These are phyloP conservation scores for Aspergillus taichungensis DNA, from an alignment of 495 filamentous ascomycete genomes.

Conservation along the genomic window DNA sequence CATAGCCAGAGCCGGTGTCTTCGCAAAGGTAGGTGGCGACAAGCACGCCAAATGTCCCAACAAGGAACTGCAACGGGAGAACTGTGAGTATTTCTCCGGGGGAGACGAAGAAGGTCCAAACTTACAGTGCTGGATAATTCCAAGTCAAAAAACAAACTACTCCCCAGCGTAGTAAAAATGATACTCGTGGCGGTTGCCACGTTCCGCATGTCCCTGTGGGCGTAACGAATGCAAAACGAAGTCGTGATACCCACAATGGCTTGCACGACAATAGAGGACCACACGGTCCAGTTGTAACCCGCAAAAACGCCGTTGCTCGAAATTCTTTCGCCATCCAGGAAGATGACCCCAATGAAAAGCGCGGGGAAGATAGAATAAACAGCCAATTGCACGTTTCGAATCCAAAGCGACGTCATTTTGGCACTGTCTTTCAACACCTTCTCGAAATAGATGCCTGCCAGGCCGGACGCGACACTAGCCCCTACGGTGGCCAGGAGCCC, in stretches of 20 bases:
- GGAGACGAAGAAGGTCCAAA: constrained; percentile 12
- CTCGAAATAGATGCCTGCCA: constrained; percentile 89
- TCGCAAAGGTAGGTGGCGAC: constrained; percentile 81
- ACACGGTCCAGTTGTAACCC: constrained; percentile 87
- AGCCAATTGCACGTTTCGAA: constrained; percentile 86
- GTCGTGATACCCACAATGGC: constrained; percentile 74
- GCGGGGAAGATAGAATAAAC: constrained; percentile 87
- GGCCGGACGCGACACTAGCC: constrained; percentile 67
- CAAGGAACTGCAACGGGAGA: constrained; percentile 51
- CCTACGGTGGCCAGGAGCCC: constrained; percentile 72
- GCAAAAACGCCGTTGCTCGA: constrained; percentile 80
- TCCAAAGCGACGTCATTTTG: constrained; percentile 67
- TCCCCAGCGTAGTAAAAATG: constrained; percentile 72
- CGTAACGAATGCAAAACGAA: constrained; percentile 77
- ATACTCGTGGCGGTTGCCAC: constrained; percentile 89
- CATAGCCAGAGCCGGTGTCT: constrained; percentile 22
- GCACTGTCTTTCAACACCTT: constrained; percentile 83
- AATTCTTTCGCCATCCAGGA: constrained; percentile 79
- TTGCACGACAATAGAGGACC: constrained; percentile 75
- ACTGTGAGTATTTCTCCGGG: background rate
- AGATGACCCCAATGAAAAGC: constrained; percentile 74
- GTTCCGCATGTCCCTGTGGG: constrained; percentile 61
- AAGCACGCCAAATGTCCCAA: constrained; percentile 70
- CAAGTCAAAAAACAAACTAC: constrained; percentile 77
- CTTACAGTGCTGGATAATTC: constrained; percentile 61